These are phyloP conservation scores for Raddia guianensis DNA, from an alignment of 176 grass and related monocot genomes.

Conservation along the genomic window DNA sequence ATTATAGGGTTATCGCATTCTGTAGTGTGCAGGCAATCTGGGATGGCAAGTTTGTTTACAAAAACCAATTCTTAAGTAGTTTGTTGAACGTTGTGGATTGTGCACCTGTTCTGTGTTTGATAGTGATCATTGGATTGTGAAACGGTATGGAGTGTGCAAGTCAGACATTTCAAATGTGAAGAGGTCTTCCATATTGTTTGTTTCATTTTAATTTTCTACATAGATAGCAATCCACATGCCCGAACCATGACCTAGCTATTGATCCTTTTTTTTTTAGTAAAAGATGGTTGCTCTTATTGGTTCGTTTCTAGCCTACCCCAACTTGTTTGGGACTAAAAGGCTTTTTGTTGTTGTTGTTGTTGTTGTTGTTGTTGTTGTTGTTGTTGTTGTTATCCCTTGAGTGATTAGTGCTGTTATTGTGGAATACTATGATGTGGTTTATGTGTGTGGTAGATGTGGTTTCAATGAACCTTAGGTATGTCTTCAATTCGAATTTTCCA, in stretches of 20 bases:
- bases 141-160: neutral
- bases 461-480: neutral
- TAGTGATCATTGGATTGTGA: neutral
- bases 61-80: neutral
- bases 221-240: neutral
- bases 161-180: neutral
- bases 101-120: neutral
- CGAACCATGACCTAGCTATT: too few species aligned
- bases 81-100: neutral
- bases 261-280: too few species aligned
- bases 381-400: neutral
- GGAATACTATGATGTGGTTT: neutral
- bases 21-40: neutral
- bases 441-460: neutral
- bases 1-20: neutral
- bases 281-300: too few species aligned
- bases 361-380: too few species aligned
- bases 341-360: too few species aligned
- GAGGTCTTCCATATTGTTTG: neutral
- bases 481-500: neutral
- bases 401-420: neutral
- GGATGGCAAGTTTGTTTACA: neutral
- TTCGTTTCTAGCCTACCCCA: too few species aligned
- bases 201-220: neutral
- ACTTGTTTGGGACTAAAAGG: too few species aligned